Evolutionary conservation across 495 filamentous ascomycete genomes (phyloP).

Genomic region (Penicillium turbatum): DNA sequence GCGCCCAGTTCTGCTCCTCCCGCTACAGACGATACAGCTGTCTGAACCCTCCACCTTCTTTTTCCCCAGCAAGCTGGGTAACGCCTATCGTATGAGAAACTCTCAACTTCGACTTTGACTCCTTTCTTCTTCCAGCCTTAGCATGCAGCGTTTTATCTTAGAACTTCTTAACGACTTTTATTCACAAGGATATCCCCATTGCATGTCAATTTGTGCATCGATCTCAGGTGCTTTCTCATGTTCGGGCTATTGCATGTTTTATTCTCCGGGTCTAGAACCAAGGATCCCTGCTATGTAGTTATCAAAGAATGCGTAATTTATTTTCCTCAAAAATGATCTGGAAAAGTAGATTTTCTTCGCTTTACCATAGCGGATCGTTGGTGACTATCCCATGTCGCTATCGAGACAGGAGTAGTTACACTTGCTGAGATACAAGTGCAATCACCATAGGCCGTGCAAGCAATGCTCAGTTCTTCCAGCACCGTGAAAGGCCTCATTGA

Average conservation of each 20-base stretch:
- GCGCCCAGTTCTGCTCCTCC: constrained; percentile 13
- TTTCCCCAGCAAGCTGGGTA: constrained; percentile 4
- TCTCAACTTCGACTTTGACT: constrained; percentile 1
- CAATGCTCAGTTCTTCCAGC: too few relatives aligned
- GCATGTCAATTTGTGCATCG: constrained; percentile 17
- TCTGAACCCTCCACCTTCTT: constrained; percentile 10
- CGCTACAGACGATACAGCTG: constrained; percentile 20
- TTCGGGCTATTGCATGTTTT: constrained; percentile 2
- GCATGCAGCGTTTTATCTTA: constrained; percentile 36
- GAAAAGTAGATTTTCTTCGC: too few relatives aligned
- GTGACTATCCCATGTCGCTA: not conserved
- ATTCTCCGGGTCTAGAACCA: constrained; percentile 10
- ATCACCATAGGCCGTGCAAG: not conserved
- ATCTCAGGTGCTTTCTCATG: constrained; percentile 9
- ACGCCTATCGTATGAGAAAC: not conserved
- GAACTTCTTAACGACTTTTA: constrained; percentile 29
- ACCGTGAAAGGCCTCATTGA: too few relatives aligned
- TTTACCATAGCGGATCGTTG: too few relatives aligned
- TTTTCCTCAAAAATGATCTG: too few relatives aligned
- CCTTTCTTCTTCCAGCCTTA: constrained; percentile 25
- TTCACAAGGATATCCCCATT: constrained; percentile 34
- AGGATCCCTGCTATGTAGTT: not conserved
- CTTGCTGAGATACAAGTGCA: not conserved
- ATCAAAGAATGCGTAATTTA: too few relatives aligned
- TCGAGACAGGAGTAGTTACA: not conserved